A percentile compares a stretch with the other conserved stretches of the same genome.
Conservation (phyloP, 164 flowering plant genomes). For the Brasenia schreberi region DNA sequence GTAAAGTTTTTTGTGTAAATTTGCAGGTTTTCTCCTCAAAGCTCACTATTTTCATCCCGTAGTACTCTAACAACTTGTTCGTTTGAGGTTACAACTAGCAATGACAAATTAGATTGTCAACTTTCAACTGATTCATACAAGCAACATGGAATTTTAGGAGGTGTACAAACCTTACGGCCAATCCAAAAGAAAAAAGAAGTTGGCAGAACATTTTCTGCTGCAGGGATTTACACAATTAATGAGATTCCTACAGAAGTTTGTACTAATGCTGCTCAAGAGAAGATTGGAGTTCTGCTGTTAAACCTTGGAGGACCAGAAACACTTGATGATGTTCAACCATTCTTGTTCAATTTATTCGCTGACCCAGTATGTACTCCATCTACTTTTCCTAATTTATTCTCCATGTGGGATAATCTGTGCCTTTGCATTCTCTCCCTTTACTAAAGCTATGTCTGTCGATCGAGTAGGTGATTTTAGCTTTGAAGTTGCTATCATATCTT, state of each 20-base stretch:
- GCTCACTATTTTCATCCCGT: not conserved
- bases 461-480: no score
- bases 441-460: no score
- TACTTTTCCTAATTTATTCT: no score
- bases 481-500: no score
- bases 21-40: no score
- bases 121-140: not conserved
- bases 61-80: not conserved
- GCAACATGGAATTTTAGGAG: conserved; percentile 6
- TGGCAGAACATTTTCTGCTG: conserved; percentile 16
- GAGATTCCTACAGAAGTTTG: conserved; percentile 19
- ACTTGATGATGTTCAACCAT: conserved; percentile 80
- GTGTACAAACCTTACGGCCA: conserved; percentile 1
- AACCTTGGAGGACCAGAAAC: conserved; percentile 74
- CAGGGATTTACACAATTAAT: conserved; percentile 8
- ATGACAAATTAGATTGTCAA: not conserved
- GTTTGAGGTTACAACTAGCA: not conserved
- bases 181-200: conserved; percentile 11
- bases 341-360: conserved; percentile 85
- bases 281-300: conserved; percentile 78
- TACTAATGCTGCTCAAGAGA: conserved; percentile 44
- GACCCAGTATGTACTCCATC: conserved; percentile 60
- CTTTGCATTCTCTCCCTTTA: no score
- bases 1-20: no score
- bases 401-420: no score